Evolutionary conservation across 345 rosid species (phyloP).

Genomic region (Aurinia saxatilis): DNA sequence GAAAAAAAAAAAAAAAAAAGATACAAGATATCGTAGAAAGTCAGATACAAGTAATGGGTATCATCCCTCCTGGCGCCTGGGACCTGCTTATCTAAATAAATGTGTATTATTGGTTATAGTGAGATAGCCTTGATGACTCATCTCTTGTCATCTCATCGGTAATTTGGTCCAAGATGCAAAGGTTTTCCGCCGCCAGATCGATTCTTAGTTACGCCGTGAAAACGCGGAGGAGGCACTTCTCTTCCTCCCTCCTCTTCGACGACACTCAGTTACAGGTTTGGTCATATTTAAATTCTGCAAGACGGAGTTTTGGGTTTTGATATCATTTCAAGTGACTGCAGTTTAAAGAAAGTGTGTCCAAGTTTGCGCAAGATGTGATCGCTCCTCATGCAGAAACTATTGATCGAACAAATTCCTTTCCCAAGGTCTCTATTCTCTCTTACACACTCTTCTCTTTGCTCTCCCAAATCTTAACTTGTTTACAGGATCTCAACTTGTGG

Average conservation of each 20-base stretch:
- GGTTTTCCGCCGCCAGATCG: constrained; percentile 33
- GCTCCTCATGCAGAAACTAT: constrained; percentile 72
- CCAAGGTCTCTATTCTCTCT: constrained; percentile 46
- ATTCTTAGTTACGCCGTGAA: constrained; percentile 19
- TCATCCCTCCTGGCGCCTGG: too few relatives aligned
- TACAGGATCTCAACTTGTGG: constrained; percentile 82
- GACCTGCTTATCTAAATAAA: too few relatives aligned
- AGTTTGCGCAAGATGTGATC: constrained; percentile 69
- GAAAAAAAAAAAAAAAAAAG: too few relatives aligned
- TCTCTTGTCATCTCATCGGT: too few relatives aligned
- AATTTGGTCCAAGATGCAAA: constrained; percentile 53
- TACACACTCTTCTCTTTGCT: neutral
- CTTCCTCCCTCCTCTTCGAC: constrained; percentile 76
- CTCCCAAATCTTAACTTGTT: neutral
- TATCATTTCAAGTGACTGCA: too few relatives aligned
- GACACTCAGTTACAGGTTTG: constrained; percentile 88
- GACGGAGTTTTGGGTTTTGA: too few relatives aligned
- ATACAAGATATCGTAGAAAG: too few relatives aligned
- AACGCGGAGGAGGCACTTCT: constrained; percentile 26
- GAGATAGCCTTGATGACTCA: too few relatives aligned
- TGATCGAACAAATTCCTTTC: constrained; percentile 72
- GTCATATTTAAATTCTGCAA: too few relatives aligned
- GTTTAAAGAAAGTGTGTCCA: constrained; percentile 88
- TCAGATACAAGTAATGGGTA: too few relatives aligned
- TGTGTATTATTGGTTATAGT: too few relatives aligned